These are phyloP conservation scores for Ophiocordyceps australis DNA, from an alignment of 2,329 filamentous ascomycete genomes.

Conservation along the genomic window DNA sequence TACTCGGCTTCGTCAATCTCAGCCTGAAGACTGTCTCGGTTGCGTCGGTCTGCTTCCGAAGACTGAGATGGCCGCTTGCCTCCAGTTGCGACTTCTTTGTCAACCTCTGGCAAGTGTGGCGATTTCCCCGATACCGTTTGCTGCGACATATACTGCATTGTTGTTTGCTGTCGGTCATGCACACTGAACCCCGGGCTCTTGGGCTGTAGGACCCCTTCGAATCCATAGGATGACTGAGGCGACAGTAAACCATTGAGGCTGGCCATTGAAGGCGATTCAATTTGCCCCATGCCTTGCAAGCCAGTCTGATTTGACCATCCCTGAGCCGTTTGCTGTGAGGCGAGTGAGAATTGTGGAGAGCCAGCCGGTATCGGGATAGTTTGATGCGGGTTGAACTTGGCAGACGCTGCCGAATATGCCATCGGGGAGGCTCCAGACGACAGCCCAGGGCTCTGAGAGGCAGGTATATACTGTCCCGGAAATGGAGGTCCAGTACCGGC, in stretches of 20 bases:
- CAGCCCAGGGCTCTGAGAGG: slow-evolving; percentile 43
- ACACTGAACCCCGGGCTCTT: slow-evolving; percentile 21
- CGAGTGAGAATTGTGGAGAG: slow-evolving; percentile 50
- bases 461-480: slow-evolving; percentile 38
- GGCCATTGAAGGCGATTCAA: slow-evolving; percentile 44
- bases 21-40: slow-evolving; percentile 58
- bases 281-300: slow-evolving; percentile 31
- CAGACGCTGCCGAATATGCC: slow-evolving; percentile 41
- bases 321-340: slow-evolving; percentile 39
- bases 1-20: slow-evolving; percentile 79
- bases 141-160: slow-evolving; percentile 36
- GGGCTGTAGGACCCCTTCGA: slow-evolving; percentile 26
- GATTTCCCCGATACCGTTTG: slow-evolving; percentile 36
- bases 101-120: slow-evolving; percentile 50
- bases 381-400: slow-evolving; percentile 50
- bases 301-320: slow-evolving; percentile 40
- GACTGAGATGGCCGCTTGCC: slow-evolving; percentile 35
- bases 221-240: slow-evolving; percentile 43
- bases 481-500: slow-evolving; percentile 35
- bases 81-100: slow-evolving; percentile 46
- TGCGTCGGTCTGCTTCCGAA: slow-evolving; percentile 26
- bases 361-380: slow-evolving; percentile 49
- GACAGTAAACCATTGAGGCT: slow-evolving; percentile 39
- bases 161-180: slow-evolving; percentile 41
- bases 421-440: slow-evolving; percentile 54